Base-by-base conservation (phyloP, 495 filamentous ascomycete genomes). In the Aspergillus conjunctus region DNA sequence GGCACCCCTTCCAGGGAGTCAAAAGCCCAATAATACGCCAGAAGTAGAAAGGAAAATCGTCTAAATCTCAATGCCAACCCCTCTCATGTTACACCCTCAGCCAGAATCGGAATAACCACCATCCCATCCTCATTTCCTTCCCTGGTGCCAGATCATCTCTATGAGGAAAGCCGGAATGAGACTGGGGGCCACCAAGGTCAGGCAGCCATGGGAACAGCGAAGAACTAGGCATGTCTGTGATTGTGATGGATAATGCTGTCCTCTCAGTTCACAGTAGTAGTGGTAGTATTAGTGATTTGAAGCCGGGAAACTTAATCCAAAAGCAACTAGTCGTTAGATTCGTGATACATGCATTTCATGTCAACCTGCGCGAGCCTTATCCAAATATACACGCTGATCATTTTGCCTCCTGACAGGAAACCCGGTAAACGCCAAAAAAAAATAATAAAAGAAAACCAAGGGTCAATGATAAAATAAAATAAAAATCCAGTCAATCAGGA, bases 301-400 rank as follows among this genome's bases (percentile, higher is more conserved):
- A 56, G 48, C 30, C 26, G 34, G 37, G 22, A 41, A 56, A 17
- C 34, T 45, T 45, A 51, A 26, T 55, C 45, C 50, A 45, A 58
- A 48, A 56, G 31, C 51, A 22, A 56, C 39, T 48, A 60, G 26
- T 51, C 34, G 15, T 56, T 63, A 61, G 65, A 57, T 59, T 64
- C 65, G 48, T 58, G 21, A 53, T 63, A 62, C 46, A 59, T 61
- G 45, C 57, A 54, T 61, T 18, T 30, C 43, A 48, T 52, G 22
- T 54, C 54, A 60, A 58, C 54, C 39, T 44, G 56, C 56, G 55
- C 39, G 48, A 54, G 33, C 58, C 50, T 48, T 51, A 48, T 31
- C 43, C 57, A 39, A 60, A 32, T 50, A 55, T 58, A 60, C 48
- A 51, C 18, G 53, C 49, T 54, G 50, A 58, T 56, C 39, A 62